phyloP scores from a whole-genome alignment of 108 stramenopile species.

The Nitzschia sp. region DNA sequence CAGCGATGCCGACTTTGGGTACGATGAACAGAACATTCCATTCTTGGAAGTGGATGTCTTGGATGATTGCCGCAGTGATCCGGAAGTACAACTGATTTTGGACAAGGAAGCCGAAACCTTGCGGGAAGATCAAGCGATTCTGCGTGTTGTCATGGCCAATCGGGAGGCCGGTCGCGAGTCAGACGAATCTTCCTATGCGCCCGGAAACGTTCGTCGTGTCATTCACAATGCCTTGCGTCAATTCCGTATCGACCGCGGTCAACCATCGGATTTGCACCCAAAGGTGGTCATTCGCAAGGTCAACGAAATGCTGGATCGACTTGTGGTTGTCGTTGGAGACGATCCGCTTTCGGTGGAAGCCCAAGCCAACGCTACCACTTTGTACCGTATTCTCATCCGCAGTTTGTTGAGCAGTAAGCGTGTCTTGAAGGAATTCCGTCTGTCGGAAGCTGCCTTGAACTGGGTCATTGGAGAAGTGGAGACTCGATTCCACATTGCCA shows the following conservation, averaged over 20 bases:
- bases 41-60: conserved; percentile 81
- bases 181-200: conserved; percentile 84
- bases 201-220: conserved; percentile 89
- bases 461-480: conserved; percentile 93
- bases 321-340: conserved; percentile 92
- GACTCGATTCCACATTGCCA: conserved; percentile 84
- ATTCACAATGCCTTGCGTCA: conserved; percentile 91
- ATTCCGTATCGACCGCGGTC: conserved; percentile 85
- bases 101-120: conserved; percentile 87
- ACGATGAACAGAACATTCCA: conserved; percentile 70
- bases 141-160: conserved; percentile 86
- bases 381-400: conserved; percentile 91
- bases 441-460: conserved; percentile 87
- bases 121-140: conserved; percentile 77
- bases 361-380: conserved; percentile 90
- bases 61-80: conserved; percentile 84
- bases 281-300: conserved; percentile 77
- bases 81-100: conserved; percentile 82
- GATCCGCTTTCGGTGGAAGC: conserved; percentile 89
- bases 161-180: conserved; percentile 86
- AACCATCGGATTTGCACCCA: conserved; percentile 88
- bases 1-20: conserved; percentile 82
- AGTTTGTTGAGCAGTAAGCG: conserved; percentile 85
- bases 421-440: conserved; percentile 83
- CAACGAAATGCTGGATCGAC: conserved; percentile 71